A percentile compares a stretch with the other conserved stretches of the same genome.
phyloP scores from a whole-genome alignment of 768 basidiomycete genomes.

The Pleurotus sapidus region DNA sequence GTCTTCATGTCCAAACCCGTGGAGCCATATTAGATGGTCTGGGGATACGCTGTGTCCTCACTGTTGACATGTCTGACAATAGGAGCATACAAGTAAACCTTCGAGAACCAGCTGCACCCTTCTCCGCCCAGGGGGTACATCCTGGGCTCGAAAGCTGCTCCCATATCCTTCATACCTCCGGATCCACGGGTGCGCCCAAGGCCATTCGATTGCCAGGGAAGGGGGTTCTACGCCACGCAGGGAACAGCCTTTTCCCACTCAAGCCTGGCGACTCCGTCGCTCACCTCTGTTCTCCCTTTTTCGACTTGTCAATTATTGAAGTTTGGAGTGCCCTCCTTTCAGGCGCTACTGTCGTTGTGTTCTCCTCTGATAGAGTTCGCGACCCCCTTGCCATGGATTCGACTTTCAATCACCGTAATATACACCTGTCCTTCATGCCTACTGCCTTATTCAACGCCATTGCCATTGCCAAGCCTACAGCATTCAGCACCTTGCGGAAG shows the following conservation, averaged over 20 bases:
- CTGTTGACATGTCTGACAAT: background rate
- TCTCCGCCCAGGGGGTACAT: background rate
- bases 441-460: background rate
- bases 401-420: background rate
- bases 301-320: background rate
- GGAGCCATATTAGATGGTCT: background rate
- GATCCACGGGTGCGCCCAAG: conserved; percentile 6
- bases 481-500: background rate
- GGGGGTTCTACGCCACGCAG: background rate
- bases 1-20: background rate
- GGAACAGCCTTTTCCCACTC: background rate
- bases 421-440: background rate
- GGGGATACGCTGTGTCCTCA: background rate
- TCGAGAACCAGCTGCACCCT: background rate
- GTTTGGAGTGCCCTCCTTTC: conserved; percentile 3
- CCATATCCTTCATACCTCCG: conserved; percentile 6
- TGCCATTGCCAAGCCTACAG: background rate
- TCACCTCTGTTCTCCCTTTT: background rate
- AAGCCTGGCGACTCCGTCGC: background rate
- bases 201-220: background rate
- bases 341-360: conserved; percentile 1
- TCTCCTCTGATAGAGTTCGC: background rate
- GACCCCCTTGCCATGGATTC: background rate
- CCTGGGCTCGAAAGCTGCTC: background rate
- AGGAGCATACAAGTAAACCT: background rate